Evolutionary conservation across 2,329 filamentous ascomycete species (phyloP).

Genomic region (Fusarium secorum): DNA sequence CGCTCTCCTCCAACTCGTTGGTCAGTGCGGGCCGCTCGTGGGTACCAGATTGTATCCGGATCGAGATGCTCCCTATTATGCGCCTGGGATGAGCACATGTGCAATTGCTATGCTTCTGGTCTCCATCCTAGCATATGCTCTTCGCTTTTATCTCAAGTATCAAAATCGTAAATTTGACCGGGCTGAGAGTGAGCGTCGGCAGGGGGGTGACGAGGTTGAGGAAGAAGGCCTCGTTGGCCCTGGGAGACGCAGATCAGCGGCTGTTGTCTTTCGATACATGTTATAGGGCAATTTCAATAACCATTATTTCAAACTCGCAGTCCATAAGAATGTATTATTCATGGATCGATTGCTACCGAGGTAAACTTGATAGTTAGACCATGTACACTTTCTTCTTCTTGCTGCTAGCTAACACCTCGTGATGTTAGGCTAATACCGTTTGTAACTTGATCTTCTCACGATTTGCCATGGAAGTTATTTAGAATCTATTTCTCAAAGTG

Average conservation of each 20-base stretch:
- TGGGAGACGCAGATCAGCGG: constrained; percentile 31
- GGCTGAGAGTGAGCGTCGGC: constrained; percentile 41
- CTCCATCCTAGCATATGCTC: constrained; percentile 59
- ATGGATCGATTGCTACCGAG: not conserved
- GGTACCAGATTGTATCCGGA: constrained; percentile 72
- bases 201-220: constrained; percentile 43
- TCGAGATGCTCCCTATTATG: constrained; percentile 67
- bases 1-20: constrained; percentile 81
- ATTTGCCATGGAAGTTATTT: not conserved
- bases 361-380: constrained; percentile 14
- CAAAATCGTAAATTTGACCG: constrained; percentile 58
- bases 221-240: constrained; percentile 52
- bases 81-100: constrained; percentile 68
- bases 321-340: not conserved
- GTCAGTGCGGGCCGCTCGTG: constrained; percentile 79
- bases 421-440: constrained; percentile 4
- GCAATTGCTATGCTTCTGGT: constrained; percentile 69
- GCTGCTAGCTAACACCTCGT: constrained; percentile 17
- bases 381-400: constrained; percentile 13
- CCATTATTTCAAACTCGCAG: not conserved
- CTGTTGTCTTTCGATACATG: constrained; percentile 56
- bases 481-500: constrained; percentile 33
- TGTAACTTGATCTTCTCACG: not conserved
- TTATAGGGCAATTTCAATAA: constrained; percentile 43
- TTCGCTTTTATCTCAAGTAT: constrained; percentile 62